Base-by-base conservation (phyloP, 305 asterid species). In the Ilex paraguariensis region DNA sequence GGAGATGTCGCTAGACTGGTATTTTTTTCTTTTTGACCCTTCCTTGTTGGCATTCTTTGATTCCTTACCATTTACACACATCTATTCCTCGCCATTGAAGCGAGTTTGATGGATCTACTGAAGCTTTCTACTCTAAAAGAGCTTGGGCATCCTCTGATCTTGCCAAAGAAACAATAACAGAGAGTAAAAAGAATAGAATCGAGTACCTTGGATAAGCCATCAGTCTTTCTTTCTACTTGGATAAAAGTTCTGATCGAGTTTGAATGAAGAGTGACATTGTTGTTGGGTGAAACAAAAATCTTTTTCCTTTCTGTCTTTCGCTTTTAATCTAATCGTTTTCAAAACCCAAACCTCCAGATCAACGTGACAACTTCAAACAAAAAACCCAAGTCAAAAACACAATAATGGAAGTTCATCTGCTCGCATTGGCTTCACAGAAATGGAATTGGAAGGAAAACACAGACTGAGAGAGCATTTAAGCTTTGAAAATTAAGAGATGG, bases 21-120 rank as follows among this genome's bases (percentile, higher is more conserved):
- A 21, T 21, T 21, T 21, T 21, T 21, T 21, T 1, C 81, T 87
- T 93, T 3, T 74, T 74, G 8, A 90, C 95, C 64, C 96, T 84
- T 53, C 90, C 96, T 65, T 81, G 77, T 31, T 72, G 64, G 80
- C 99, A 93, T 70, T 90, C 77, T 56, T 73, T 90, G 21, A 93
- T 95, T 45, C 96, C 97, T 64, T 73, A 59, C 99, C 97, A 93
- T 21, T 69, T 70, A 68, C 99, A 93, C 48, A 82, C 60, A 69
- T 80, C 69, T 16, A 49, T 76, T 39, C 70, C 79, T n/a, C 54
- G 69, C 97, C 99, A 87, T 49, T 63, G 86, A 58, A 90, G 94
- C 42, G 63, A 42, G 15, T 80, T 81, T 40, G 56, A 56, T 3
- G 95, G 92, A 81, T 87, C 99, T 14, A 86, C 31, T 30, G 83